Conservation (phyloP, 306 rosid genomes). For the Medicago arabica region DNA sequence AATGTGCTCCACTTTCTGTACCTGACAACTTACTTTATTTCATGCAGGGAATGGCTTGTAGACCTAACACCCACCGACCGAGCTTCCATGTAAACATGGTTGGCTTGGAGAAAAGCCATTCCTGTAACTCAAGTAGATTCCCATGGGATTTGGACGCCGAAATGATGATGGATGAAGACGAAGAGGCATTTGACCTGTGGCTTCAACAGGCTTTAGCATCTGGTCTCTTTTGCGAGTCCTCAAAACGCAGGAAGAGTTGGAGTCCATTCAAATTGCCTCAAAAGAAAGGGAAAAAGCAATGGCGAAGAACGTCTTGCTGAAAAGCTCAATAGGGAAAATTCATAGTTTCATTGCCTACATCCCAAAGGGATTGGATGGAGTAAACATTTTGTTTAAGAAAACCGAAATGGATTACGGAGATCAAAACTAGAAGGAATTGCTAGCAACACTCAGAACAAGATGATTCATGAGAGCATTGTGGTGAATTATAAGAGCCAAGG, state of each 20-base stretch:
- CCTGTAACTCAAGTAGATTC: constrained; percentile 78
- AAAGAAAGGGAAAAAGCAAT: constrained; percentile 85
- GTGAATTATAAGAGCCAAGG: constrained; percentile 18
- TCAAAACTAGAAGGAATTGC: constrained; percentile 36
- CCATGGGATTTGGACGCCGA: constrained; percentile 98
- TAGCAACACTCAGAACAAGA: constrained; percentile 34
- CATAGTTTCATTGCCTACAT: constrained; percentile 42
- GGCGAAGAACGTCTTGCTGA: constrained; percentile 94
- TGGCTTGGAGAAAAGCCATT: constrained; percentile 87
- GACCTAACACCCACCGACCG: constrained; percentile 95
- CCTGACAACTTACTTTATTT: constrained; percentile 33
- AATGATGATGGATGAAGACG: constrained; percentile 95
- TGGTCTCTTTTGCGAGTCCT: constrained; percentile 86
- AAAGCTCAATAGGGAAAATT: constrained; percentile 32
- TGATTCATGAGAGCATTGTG: constrained; percentile 22
- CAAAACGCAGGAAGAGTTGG: constrained; percentile 98
- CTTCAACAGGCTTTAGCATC: constrained; percentile 97
- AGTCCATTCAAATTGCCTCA: constrained; percentile 90
- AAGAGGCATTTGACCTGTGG: constrained; percentile 93
- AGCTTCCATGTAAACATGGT: constrained; percentile 99
- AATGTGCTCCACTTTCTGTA: neutral
- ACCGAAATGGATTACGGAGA: constrained; percentile 37
- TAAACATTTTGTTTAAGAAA: constrained; percentile 34
- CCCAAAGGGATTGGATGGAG: constrained; percentile 42
- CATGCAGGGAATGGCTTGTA: constrained; percentile 96